Evolutionary conservation across 2,329 filamentous ascomycete species (phyloP), one percentile per base, ranked within the genome.

Genomic region (Aspergillus sp.): DNA sequence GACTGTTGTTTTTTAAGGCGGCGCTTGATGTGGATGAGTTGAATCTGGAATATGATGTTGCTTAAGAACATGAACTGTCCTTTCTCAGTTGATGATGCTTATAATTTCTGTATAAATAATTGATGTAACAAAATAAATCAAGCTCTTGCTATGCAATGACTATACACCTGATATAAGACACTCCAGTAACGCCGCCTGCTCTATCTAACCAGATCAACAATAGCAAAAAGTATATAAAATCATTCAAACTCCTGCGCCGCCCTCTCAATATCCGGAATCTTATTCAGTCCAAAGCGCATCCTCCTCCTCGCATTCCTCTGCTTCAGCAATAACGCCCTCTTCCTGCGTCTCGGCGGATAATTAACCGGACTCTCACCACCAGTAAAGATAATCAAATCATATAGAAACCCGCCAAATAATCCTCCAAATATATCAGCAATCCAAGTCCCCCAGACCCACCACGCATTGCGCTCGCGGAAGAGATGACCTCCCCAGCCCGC

Each of bases 311-410:
- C 14, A 25, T 70, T 68, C 33, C 61, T 55, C 41, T 58, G 46
- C 47, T 64, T 64, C 48, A 63, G 83, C 61, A 65, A 60, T 2
- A 68, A 58, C 3, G 71, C 74, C 8, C 76, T 68, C 64, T 70
- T 71, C 4, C 72, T 70, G 50, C 75, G 70, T 31, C 66, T 67
- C 0, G 78, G 77, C 4, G 77, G 75, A 70, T 82, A 75, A 44
- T 75, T 75, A n/a, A 75, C 58, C 1, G 71, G 73, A 51, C 66
- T 70, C 57, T 76, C 74, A 3, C 69, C 71, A 12, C 75, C 74
- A n/a, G 66, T 72, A 50, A 76, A 77, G 11, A 77, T 74, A 9
- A 69, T 62, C 14, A 70, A 51, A 53, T 77, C 73, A 43, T 77
- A 76, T 1, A 76, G 12, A 7, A 67, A 60, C 0, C 68, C 71